These are phyloP conservation scores for Populus deltoides DNA, from an alignment of 345 rosid species.

Conservation along the genomic window DNA sequence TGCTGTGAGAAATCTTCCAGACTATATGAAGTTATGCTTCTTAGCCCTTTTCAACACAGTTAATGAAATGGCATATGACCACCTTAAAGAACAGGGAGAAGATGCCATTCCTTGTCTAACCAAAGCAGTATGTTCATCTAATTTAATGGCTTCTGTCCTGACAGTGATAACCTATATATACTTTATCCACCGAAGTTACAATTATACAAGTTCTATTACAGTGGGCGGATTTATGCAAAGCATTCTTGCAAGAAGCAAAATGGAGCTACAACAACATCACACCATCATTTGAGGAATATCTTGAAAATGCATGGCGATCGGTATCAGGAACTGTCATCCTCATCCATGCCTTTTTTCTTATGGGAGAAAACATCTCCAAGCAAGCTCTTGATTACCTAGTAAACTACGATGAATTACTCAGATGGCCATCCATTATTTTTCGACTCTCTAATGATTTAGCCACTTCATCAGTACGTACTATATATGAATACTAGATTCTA, in stretches of 20 bases:
- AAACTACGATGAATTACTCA: conserved; percentile 29
- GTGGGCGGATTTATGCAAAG: conserved; percentile 48
- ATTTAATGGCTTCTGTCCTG: not conserved
- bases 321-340: conserved; percentile 28
- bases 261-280: conserved; percentile 22
- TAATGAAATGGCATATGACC: conserved; percentile 43
- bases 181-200: not conserved
- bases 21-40: conserved; percentile 41
- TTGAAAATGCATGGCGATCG: conserved; percentile 39
- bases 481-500: no score
- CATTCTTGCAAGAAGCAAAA: conserved; percentile 43
- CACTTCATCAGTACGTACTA: conserved; percentile 37
- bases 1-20: conserved; percentile 29
- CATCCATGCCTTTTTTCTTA: conserved; percentile 25
- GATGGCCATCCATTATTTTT: conserved; percentile 35
- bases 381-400: conserved; percentile 18
- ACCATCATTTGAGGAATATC: conserved; percentile 43
- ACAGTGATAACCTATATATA: not conserved
- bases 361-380: conserved; percentile 1
- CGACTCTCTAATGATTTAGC: conserved; percentile 41
- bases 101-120: conserved; percentile 9
- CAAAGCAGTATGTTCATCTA: not conserved
- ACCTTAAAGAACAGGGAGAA: conserved; percentile 25
- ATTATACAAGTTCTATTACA: not conserved
- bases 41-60: conserved; percentile 39